phyloP scores from a whole-genome alignment of 305 asterid genomes.

The Fraxinus xanthoxyloides region DNA sequence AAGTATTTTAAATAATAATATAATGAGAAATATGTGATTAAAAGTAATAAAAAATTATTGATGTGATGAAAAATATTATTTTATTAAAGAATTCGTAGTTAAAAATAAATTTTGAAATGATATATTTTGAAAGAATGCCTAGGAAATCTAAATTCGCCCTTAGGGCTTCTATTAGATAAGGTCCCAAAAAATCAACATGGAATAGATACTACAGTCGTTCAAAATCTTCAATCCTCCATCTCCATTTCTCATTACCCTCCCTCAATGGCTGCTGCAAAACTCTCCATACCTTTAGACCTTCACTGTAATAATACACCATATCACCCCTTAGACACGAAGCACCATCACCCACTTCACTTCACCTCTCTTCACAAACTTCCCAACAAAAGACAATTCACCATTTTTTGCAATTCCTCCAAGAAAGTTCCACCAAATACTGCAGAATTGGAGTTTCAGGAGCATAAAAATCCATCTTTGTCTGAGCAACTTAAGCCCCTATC shows the following conservation, averaged over 20 bases:
- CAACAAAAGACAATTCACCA: conserved; percentile 35
- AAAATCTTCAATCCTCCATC: not conserved
- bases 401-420: conserved; percentile 48
- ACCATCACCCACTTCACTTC: conserved; percentile 33
- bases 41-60: too few species aligned
- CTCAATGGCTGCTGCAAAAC: conserved; percentile 46
- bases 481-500: conserved; percentile 91
- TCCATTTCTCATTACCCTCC: conserved; percentile 10
- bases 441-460: conserved; percentile 26
- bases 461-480: conserved; percentile 59
- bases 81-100: too few species aligned
- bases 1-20: too few species aligned
- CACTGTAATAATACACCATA: conserved; percentile 25
- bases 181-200: not conserved
- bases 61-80: too few species aligned
- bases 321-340: conserved; percentile 40
- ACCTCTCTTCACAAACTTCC: conserved; percentile 34
- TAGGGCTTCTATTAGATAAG: conserved; percentile 23
- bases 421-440: conserved; percentile 39
- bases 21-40: too few species aligned
- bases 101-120: too few species aligned
- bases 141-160: not conserved
- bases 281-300: conserved; percentile 33
- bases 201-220: not conserved
- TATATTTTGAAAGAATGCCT: too few species aligned